These are phyloP conservation scores for Cantharellus anzutake DNA, from an alignment of 768 basidiomycete species.

Conservation along the genomic window DNA sequence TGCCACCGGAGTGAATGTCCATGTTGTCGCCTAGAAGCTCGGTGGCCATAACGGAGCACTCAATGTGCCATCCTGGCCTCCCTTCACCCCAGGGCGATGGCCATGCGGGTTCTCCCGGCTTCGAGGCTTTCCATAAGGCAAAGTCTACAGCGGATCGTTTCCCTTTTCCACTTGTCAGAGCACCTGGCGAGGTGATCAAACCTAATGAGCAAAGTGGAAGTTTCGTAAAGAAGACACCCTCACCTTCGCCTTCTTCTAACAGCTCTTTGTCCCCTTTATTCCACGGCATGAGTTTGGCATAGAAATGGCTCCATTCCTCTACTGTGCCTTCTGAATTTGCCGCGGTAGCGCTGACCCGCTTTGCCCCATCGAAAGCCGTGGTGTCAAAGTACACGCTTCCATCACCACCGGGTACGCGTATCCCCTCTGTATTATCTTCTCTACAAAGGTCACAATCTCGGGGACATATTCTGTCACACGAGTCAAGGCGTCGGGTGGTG, in stretches of 20 bases:
- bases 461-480: constrained; percentile 95
- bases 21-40: constrained; percentile 76
- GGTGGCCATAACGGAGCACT: constrained; percentile 96
- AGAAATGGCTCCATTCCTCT: constrained; percentile 37
- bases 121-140: constrained; percentile 94
- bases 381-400: constrained; percentile 93
- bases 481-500: constrained; percentile 77
- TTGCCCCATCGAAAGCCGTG: constrained; percentile 49
- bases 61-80: constrained; percentile 98
- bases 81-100: constrained; percentile 89
- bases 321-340: neutral
- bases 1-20: constrained; percentile 96
- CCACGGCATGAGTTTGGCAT: constrained; percentile 92
- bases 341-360: constrained; percentile 1
- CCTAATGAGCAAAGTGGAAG: neutral
- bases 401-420: constrained; percentile 49
- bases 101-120: constrained; percentile 94
- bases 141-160: constrained; percentile 82
- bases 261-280: constrained; percentile 84
- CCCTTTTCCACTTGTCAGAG: constrained; percentile 35
- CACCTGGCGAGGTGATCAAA: constrained; percentile 22
- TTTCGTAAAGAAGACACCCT: neutral
- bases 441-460: constrained; percentile 80
- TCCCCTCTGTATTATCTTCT: constrained; percentile 69
- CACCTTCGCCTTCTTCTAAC: constrained; percentile 85